phyloP scores from a whole-genome alignment of 2,329 filamentous ascomycete species.

The Hypoxylon sp. region DNA sequence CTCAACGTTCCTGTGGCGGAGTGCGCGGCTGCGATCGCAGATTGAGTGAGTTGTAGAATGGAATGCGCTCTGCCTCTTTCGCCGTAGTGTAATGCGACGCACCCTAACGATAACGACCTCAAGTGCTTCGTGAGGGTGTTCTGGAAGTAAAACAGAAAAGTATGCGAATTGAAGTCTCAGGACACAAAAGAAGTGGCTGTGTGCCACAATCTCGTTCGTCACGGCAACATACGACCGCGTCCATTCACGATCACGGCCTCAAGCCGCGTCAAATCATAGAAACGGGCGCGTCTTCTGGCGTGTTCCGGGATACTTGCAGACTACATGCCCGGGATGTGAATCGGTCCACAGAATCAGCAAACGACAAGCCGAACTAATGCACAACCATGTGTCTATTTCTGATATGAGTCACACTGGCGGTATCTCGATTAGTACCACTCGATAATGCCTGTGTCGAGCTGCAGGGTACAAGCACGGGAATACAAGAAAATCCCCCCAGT shows the following conservation, averaged over 20 bases:
- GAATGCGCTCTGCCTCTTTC: conserved; percentile 29
- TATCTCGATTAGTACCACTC: conserved; percentile 23
- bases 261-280: conserved; percentile 42
- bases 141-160: conserved; percentile 28
- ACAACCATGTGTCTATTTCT: conserved; percentile 49
- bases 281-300: conserved; percentile 44
- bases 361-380: conserved; percentile 47
- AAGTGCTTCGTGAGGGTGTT: conserved; percentile 12
- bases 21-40: conserved; percentile 36
- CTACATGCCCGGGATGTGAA: conserved; percentile 29
- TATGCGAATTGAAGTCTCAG: conserved; percentile 23
- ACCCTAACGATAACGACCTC: conserved; percentile 15
- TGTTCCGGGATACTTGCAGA: conserved; percentile 46
- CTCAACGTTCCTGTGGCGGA: conserved; percentile 36
- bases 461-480: conserved; percentile 20
- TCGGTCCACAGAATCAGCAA: conserved; percentile 38
- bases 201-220: conserved; percentile 50
- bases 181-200: conserved; percentile 33
- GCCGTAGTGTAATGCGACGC: conserved; percentile 21
- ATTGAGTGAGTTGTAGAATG: conserved; percentile 35
- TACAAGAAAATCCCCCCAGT: conserved; percentile 21
- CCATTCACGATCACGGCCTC: conserved; percentile 40
- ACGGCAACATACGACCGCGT: conserved; percentile 45
- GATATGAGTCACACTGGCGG: conserved; percentile 53
- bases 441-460: conserved; percentile 42